phyloP scores from a whole-genome alignment of 768 basidiomycete genomes.

The Phanerochaete sordida region DNA sequence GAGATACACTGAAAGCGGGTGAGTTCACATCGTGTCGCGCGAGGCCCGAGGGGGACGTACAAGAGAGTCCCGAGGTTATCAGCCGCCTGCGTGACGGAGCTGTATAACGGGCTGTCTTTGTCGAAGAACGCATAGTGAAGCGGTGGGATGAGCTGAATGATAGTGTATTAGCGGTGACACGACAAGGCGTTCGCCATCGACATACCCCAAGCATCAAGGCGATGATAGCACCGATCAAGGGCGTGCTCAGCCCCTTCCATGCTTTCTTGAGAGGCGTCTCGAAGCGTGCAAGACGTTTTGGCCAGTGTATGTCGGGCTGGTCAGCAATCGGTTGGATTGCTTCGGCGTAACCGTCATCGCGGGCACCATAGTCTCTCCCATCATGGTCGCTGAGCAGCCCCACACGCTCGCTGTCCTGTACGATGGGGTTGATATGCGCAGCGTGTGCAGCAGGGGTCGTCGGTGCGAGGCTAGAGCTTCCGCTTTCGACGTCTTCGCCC shows the following conservation, averaged over 20 bases:
- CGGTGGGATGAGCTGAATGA: constrained; percentile 22
- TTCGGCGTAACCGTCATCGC: constrained; percentile 1
- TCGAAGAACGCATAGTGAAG: constrained; percentile 18
- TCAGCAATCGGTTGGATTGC: constrained; percentile 21
- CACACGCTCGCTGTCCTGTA: constrained; percentile 26
- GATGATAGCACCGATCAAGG: constrained; percentile 25
- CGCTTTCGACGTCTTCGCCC: constrained; percentile 9
- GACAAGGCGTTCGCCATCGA: too few species aligned
- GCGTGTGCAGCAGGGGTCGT: constrained; percentile 6
- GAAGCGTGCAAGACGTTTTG: constrained; percentile 10
- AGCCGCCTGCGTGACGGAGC: constrained; percentile 19
- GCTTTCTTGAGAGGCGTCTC: constrained; percentile 20
- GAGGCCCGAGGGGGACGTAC: constrained; percentile 8
- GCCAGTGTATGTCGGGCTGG: constrained; percentile 24
- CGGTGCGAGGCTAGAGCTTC: constrained; percentile 5
- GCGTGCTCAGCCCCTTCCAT: constrained; percentile 19
- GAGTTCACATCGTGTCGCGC: neutral
- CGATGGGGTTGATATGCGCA: constrained; percentile 12
- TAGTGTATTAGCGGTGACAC: too few species aligned
- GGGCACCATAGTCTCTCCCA: constrained; percentile 10
- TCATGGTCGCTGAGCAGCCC: constrained; percentile 23
- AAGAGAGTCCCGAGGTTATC: constrained; percentile 26
- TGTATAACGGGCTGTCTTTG: constrained; percentile 21
- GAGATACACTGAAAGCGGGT: constrained; percentile 16
- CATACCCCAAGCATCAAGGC: constrained; percentile 22